Evolutionary conservation across 208 protist genomes (phyloP).

Genomic region (Crithidia brevicula): DNA sequence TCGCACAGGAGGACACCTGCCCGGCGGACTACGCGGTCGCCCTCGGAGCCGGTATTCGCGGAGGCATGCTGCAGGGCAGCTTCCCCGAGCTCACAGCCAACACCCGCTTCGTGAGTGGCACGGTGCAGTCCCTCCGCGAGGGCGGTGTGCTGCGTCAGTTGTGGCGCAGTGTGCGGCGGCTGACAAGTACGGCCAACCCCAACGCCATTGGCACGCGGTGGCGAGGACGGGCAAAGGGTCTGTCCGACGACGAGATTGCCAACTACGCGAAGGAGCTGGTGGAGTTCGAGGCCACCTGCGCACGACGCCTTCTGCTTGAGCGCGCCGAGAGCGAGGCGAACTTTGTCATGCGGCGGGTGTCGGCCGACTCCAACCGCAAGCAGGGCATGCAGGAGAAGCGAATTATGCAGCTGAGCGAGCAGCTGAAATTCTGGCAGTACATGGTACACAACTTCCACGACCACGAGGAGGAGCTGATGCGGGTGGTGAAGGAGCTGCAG

Average conservation of each 20-base stretch:
- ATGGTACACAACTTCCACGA: conserved; percentile 94
- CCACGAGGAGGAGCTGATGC: conserved; percentile 86
- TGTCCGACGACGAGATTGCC: conserved; percentile 85
- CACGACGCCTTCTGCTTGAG: conserved; percentile 82
- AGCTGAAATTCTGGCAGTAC: conserved; percentile 94
- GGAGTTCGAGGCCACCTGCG: conserved; percentile 85
- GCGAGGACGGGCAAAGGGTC: conserved; percentile 74
- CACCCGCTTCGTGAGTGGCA: conserved; percentile 85
- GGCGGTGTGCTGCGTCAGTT: conserved; percentile 50
- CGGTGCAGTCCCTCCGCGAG: conserved; percentile 71
- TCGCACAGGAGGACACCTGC: conserved; percentile 66
- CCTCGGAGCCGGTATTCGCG: conserved; percentile 81
- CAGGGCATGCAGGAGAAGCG: conserved; percentile 92
- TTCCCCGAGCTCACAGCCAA: conserved; percentile 73
- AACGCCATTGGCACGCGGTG: conserved; percentile 90
- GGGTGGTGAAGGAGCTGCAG: conserved; percentile 75
- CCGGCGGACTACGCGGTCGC: conserved; percentile 91
- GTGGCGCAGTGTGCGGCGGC: conserved; percentile 18
- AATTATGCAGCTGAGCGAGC: conserved; percentile 82
- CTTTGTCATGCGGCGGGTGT: conserved; percentile 88
- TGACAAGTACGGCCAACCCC: conserved; percentile 59
- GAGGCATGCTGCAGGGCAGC: conserved; percentile 85
- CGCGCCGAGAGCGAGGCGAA: conserved; percentile 88
- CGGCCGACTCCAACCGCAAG: conserved; percentile 76
- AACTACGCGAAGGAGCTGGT: conserved; percentile 92